phyloP scores from a whole-genome alignment of 2,329 filamentous ascomycete genomes.

The Alternaria novae-zelandiae region DNA sequence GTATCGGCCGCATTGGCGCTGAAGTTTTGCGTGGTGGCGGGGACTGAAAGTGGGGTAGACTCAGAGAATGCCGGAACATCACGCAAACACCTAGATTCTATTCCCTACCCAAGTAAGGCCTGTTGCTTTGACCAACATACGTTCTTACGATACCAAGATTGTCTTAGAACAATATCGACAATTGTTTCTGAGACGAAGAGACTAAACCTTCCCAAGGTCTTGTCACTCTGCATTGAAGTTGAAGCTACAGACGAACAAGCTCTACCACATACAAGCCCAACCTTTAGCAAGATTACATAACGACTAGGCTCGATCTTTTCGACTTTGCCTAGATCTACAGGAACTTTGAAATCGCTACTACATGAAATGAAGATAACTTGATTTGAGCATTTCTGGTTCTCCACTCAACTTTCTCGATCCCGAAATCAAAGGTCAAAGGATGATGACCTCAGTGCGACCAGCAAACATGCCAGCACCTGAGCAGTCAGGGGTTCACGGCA shows the following conservation, averaged over 20 bases:
- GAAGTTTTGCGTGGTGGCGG: neutral
- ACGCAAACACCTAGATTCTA: no score
- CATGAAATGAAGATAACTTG: no score
- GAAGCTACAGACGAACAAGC: neutral
- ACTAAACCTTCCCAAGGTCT: rapidly evolving
- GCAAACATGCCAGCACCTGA: neutral
- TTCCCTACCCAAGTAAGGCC: no score
- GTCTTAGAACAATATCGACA: no score
- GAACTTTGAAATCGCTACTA: neutral
- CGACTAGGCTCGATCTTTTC: neutral
- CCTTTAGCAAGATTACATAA: neutral
- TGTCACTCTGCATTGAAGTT: neutral
- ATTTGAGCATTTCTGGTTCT: neutral
- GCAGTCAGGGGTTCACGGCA: neutral
- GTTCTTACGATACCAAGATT: neutral
- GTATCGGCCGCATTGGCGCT: neutral
- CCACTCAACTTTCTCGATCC: rapidly evolving
- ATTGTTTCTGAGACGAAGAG: neutral
- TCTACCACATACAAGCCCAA: neutral
- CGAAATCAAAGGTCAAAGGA: neutral
- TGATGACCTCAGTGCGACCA: neutral
- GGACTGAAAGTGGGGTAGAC: neutral
- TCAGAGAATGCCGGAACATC: neutral
- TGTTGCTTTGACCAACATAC: rapidly evolving
- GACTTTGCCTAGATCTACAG: neutral